Percentiles rank a stretch among this genome's conserved stretches.
Evolutionary conservation across 495 filamentous ascomycete genomes (phyloP).

Genomic region (Xylaria telfairii): DNA sequence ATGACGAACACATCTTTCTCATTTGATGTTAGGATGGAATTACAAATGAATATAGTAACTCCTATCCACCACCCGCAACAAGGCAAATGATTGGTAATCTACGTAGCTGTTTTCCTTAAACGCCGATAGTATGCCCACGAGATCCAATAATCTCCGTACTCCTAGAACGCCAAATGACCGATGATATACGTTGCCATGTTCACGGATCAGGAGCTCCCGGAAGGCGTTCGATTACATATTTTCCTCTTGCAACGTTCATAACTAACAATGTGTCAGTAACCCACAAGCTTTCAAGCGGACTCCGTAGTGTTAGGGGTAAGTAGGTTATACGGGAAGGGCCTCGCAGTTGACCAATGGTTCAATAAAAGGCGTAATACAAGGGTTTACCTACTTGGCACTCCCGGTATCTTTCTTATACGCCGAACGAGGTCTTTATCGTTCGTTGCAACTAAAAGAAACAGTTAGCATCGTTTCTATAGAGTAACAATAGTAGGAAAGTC

Average conservation of each 20-base stretch:
- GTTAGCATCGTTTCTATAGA: slow-evolving; percentile 45
- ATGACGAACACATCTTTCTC: background rate
- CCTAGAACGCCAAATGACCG: slow-evolving; percentile 5
- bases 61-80: background rate
- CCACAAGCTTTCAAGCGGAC: slow-evolving; percentile 13
- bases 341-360: background rate
- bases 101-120: background rate
- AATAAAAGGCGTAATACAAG: background rate
- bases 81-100: background rate
- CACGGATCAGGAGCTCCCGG: slow-evolving; percentile 69
- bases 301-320: background rate
- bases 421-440: slow-evolving; percentile 87
- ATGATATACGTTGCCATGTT: background rate
- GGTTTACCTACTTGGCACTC: slow-evolving; percentile 55
- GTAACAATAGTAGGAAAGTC: background rate
- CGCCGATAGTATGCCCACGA: slow-evolving; percentile 16
- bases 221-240: slow-evolving; percentile 91
- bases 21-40: background rate
- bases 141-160: background rate
- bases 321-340: background rate
- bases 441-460: slow-evolving; percentile 76
- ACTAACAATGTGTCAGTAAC: slow-evolving; percentile 40
- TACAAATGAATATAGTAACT: background rate
- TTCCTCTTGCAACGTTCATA: slow-evolving; percentile 74
- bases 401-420: slow-evolving; percentile 79